These are phyloP conservation scores for Hansenula lynferdii DNA, from an alignment of 1,139 yeast genomes.

Conservation along the genomic window DNA sequence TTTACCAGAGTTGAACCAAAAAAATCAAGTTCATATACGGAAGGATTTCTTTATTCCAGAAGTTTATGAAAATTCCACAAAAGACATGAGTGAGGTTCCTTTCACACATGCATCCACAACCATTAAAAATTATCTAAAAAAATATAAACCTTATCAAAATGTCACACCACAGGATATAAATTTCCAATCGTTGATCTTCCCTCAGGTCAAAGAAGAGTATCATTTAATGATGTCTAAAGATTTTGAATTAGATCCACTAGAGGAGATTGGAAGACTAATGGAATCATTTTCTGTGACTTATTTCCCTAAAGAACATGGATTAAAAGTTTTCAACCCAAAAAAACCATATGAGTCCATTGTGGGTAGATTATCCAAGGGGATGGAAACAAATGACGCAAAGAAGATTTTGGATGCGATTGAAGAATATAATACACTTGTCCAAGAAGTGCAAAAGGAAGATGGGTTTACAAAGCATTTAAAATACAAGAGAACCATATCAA, in stretches of 20 bases:
- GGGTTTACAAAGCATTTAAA: constrained; percentile 31
- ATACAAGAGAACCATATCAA: constrained; percentile 41
- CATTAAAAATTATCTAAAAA: constrained; percentile 6
- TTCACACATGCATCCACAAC: constrained; percentile 13
- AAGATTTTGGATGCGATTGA: constrained; percentile 30
- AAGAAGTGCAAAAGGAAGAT: constrained; percentile 27
- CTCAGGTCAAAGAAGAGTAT: constrained; percentile 26
- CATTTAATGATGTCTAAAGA: constrained; percentile 20
- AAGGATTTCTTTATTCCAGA: constrained; percentile 17
- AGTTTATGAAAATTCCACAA: constrained; percentile 6
- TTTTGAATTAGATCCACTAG: constrained; percentile 60
- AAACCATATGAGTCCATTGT: constrained; percentile 41
- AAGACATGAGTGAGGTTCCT: background rate
- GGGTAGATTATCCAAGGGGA: constrained; percentile 38
- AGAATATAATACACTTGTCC: constrained; percentile 36
- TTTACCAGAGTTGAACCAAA: constrained; percentile 8
- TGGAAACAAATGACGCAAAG: constrained; percentile 31
- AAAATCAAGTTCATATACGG: constrained; percentile 18
- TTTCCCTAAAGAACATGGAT: constrained; percentile 39
- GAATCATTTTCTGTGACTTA: constrained; percentile 40
- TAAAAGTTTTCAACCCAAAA: constrained; percentile 28
- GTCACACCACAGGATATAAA: constrained; percentile 11
- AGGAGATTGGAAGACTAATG: constrained; percentile 63
- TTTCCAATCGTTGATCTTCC: constrained; percentile 24
- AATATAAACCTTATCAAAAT: constrained; percentile 13